Evolutionary conservation across 768 basidiomycete genomes (phyloP).

Genomic region (Rhodotorula kratochvilovae): DNA sequence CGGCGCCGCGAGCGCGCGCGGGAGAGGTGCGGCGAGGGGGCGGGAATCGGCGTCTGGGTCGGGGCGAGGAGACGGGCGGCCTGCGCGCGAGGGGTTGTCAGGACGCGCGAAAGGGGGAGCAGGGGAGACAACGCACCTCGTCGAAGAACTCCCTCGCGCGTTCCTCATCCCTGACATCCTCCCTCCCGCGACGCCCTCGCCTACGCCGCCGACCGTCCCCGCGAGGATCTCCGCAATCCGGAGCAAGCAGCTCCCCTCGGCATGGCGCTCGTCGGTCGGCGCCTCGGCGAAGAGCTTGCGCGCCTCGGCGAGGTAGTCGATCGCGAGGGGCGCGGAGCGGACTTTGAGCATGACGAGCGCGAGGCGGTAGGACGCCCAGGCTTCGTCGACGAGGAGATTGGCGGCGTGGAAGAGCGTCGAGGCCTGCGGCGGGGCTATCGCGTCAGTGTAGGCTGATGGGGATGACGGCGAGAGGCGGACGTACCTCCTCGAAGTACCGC

Average conservation of each 20-base stretch:
- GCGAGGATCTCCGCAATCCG: constrained; percentile 15
- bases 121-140: constrained; percentile 1
- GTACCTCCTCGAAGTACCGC: constrained; percentile 21
- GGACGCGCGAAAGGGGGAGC: not conserved
- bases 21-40: not conserved
- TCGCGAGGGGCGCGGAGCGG: not conserved
- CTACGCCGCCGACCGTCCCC: not conserved
- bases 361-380: constrained; percentile 21
- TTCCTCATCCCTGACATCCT: not conserved
- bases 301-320: constrained; percentile 24
- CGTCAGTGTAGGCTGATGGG: not conserved
- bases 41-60: not conserved
- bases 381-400: not conserved
- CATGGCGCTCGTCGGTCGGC: constrained; percentile 1
- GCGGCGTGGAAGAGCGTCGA: not conserved
- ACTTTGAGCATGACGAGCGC: constrained; percentile 34
- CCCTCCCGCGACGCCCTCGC: not conserved
- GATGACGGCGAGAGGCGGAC: not conserved
- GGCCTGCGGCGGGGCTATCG: not conserved
- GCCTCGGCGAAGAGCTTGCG: constrained; percentile 13
- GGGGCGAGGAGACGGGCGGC: not conserved
- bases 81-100: not conserved
- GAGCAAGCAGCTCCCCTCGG: constrained; percentile 18
- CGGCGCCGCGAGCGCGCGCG: not conserved
- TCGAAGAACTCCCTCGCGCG: not conserved